Evolutionary conservation across 495 filamentous ascomycete genomes (phyloP).

Genomic region (Cercophora samala): DNA sequence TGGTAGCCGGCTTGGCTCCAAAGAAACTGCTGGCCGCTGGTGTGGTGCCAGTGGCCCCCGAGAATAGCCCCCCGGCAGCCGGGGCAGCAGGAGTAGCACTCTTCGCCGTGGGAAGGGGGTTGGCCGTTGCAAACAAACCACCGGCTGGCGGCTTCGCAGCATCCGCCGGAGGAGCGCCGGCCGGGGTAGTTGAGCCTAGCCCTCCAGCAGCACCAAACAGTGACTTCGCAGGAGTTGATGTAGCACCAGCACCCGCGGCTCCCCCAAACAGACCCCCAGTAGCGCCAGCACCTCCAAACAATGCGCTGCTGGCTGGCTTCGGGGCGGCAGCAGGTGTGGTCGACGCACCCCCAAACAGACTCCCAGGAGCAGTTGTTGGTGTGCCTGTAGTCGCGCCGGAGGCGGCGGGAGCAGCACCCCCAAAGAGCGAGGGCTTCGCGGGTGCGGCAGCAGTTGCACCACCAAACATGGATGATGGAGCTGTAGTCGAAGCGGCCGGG

Average conservation of each 20-base stretch:
- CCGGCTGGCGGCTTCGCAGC: slow-evolving; percentile 22
- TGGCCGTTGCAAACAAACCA: slow-evolving; percentile 12
- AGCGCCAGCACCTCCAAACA: not conserved
- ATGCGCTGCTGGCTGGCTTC: not conserved
- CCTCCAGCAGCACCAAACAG: slow-evolving; percentile 19
- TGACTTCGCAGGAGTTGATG: slow-evolving; percentile 33
- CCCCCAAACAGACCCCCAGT: slow-evolving; percentile 11
- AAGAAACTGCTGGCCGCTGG: slow-evolving; percentile 14
- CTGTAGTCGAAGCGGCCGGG: slow-evolving; percentile 5
- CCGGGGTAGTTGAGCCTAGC: slow-evolving; percentile 33
- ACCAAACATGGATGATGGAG: slow-evolving; percentile 21
- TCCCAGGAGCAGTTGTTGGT: not conserved
- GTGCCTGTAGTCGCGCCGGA: not conserved
- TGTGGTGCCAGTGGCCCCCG: not conserved
- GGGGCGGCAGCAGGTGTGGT: not conserved
- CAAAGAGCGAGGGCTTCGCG: slow-evolving; percentile 14
- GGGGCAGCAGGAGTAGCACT: slow-evolving; percentile 25
- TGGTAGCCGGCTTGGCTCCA: slow-evolving; percentile 12
- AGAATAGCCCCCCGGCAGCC: slow-evolving; percentile 21
- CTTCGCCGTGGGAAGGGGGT: slow-evolving; percentile 22
- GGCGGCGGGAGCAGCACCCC: not conserved
- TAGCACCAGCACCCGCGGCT: slow-evolving; percentile 6
- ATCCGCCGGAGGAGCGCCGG: slow-evolving; percentile 32
- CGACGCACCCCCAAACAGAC: not conserved
- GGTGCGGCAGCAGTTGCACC: slow-evolving; percentile 10